A percentile compares a stretch with the other conserved stretches of the same genome.
phyloP scores from a whole-genome alignment of 768 basidiomycete species.

The Leccinum subtestaceum region DNA sequence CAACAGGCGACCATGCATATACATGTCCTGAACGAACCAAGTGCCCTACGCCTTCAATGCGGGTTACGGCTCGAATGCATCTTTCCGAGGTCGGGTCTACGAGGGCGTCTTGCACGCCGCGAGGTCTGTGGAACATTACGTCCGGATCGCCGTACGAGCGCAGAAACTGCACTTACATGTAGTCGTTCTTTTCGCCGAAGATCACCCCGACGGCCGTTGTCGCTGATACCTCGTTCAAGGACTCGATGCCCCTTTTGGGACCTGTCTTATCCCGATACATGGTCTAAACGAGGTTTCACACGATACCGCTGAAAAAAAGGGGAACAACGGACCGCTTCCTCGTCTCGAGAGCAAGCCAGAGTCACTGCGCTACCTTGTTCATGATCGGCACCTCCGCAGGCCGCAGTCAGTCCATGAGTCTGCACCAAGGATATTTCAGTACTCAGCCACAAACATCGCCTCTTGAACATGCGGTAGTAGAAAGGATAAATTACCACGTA shows the following conservation, averaged over 20 bases:
- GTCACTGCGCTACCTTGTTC: slow-evolving; percentile 37
- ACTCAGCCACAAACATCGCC: not conserved
- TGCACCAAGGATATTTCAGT: slow-evolving; percentile 17
- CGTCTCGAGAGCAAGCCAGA: slow-evolving; percentile 57
- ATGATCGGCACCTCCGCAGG: slow-evolving; percentile 32
- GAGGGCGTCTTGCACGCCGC: slow-evolving; percentile 32
- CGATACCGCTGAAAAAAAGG: not conserved
- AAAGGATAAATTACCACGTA: slow-evolving; percentile 47
- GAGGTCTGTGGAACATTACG: slow-evolving; percentile 23
- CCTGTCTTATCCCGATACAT: slow-evolving; percentile 65
- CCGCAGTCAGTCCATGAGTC: slow-evolving; percentile 44
- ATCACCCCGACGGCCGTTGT: slow-evolving; percentile 51
- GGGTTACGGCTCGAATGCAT: slow-evolving; percentile 21
- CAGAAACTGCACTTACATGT: slow-evolving; percentile 40
- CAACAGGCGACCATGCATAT: not conserved
- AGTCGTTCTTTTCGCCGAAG: slow-evolving; percentile 50
- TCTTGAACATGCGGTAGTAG: not conserved
- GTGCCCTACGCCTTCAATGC: slow-evolving; percentile 32
- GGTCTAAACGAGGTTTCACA: slow-evolving; percentile 34
- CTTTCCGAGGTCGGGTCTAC: slow-evolving; percentile 24
- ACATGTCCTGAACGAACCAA: slow-evolving; percentile 22
- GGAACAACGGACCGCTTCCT: slow-evolving; percentile 53
- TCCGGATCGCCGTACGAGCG: not conserved
- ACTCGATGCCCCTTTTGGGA: slow-evolving; percentile 48
- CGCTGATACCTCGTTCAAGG: slow-evolving; percentile 40